phyloP scores from a whole-genome alignment of 2,329 filamentous ascomycete species.

The Ascochyta viciae-villosae region DNA sequence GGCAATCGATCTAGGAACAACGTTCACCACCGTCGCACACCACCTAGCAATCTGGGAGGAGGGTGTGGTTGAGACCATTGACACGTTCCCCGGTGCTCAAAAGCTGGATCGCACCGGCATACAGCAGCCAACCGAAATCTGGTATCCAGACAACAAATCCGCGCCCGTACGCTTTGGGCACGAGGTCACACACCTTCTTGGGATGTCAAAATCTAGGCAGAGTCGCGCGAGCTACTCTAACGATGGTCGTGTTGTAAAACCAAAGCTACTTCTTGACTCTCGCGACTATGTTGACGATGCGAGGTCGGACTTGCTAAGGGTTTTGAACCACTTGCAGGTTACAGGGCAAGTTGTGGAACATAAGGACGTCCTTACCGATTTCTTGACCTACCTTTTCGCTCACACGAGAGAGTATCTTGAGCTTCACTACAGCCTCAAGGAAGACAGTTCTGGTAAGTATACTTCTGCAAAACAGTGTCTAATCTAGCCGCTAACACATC shows the following conservation, averaged over 20 bases:
- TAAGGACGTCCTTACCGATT: no score
- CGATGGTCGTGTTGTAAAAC: no score
- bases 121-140: constrained; percentile 16
- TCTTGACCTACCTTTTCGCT: no score
- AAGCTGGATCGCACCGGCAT: background rate
- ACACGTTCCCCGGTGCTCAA: constrained; percentile 16
- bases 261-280: no score
- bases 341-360: no score
- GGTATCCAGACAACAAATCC: constrained; percentile 9
- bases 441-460: no score
- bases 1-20: constrained; percentile 26
- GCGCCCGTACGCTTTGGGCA: constrained; percentile 10
- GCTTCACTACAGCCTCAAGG: background rate
- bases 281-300: no score
- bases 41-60: background rate
- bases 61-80: background rate
- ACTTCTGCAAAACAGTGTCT: background rate
- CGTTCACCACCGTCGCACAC: constrained; percentile 14
- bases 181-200: constrained; percentile 4
- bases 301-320: no score
- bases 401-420: no score
- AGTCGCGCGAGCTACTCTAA: background rate
- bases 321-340: no score
- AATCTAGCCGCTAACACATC: no score
- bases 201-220: background rate